These are phyloP conservation scores for Aspergillus cavernicola DNA, from an alignment of 495 filamentous ascomycete species.

Conservation along the genomic window DNA sequence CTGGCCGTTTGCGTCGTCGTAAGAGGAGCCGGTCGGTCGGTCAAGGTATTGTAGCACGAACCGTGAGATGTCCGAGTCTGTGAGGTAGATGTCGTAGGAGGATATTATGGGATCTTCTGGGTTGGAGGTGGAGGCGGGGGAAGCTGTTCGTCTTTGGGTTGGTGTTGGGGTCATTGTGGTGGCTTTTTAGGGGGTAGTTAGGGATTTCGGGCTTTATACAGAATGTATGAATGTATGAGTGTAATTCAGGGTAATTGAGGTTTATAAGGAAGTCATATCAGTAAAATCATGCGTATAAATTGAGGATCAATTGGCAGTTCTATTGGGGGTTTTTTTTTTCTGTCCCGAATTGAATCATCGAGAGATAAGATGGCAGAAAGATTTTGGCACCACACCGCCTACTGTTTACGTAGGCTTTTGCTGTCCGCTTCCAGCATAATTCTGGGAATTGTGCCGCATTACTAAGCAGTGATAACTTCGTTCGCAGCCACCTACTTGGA, in stretches of 20 bases:
- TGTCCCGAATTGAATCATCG: background rate
- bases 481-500: no score
- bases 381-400: constrained; percentile 3
- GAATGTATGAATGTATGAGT: background rate
- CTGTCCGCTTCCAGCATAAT: no score
- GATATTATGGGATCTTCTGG: constrained; percentile 49
- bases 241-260: background rate
- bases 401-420: background rate
- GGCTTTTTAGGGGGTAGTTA: background rate
- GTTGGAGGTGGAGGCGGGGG: background rate
- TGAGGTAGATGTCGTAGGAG: constrained; percentile 62
- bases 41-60: constrained; percentile 72
- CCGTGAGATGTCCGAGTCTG: constrained; percentile 43
- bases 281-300: background rate
- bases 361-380: constrained; percentile 6
- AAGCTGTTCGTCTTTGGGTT: background rate
- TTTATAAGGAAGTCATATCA: background rate
- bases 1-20: constrained; percentile 48
- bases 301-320: background rate
- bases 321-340: constrained; percentile 3
- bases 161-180: background rate
- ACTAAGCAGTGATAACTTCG: no score
- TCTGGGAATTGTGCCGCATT: no score
- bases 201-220: background rate
- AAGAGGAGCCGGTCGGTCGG: constrained; percentile 46